Evolutionary conservation across 352 stramenopile species (phyloP).

Genomic region (Phytophthora fragariae): DNA sequence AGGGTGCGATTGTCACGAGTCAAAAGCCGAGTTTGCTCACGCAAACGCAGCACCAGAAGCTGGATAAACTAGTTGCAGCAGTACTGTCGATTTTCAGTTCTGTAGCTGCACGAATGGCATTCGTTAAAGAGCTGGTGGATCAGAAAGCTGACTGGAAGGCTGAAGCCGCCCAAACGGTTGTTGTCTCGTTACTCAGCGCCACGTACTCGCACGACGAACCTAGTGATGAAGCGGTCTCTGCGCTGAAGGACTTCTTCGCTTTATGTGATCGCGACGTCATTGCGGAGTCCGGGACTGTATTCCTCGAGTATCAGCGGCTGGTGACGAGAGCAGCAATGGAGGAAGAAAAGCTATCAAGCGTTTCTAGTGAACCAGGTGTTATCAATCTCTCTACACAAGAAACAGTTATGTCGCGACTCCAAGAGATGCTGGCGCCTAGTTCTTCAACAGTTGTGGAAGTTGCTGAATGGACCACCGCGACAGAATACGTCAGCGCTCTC

Average conservation of each 20-base stretch:
- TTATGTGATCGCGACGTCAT: conserved; percentile 26
- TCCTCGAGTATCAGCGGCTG: conserved; percentile 45
- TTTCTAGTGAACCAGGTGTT: conserved; percentile 17
- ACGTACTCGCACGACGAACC: conserved; percentile 17
- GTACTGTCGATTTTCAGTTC: conserved; percentile 36
- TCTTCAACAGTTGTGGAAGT: conserved; percentile 48
- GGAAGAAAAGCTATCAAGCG: conserved; percentile 14
- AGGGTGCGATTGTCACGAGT: neutral
- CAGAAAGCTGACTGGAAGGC: conserved; percentile 35
- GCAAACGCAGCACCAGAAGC: conserved; percentile 35
- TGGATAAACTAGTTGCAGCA: conserved; percentile 37
- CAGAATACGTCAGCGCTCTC: conserved; percentile 49
- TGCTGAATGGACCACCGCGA: conserved; percentile 47
- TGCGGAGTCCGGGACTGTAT: conserved; percentile 3
- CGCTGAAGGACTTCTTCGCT: conserved; percentile 34
- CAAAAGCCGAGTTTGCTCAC: conserved; percentile 33
- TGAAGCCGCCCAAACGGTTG: conserved; percentile 35
- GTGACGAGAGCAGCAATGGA: conserved; percentile 24
- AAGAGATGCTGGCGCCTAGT: conserved; percentile 40
- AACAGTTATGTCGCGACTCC: conserved; percentile 39
- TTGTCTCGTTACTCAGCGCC: conserved; percentile 32
- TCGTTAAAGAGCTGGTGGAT: conserved; percentile 30
- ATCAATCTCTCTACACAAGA: conserved; percentile 42
- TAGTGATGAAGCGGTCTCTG: conserved; percentile 19
- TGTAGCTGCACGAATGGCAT: conserved; percentile 11